Evolutionary conservation across 306 rosid species (phyloP), one percentile per base, ranked within the genome.

Genomic region (peach (Prunus persica)): DNA sequence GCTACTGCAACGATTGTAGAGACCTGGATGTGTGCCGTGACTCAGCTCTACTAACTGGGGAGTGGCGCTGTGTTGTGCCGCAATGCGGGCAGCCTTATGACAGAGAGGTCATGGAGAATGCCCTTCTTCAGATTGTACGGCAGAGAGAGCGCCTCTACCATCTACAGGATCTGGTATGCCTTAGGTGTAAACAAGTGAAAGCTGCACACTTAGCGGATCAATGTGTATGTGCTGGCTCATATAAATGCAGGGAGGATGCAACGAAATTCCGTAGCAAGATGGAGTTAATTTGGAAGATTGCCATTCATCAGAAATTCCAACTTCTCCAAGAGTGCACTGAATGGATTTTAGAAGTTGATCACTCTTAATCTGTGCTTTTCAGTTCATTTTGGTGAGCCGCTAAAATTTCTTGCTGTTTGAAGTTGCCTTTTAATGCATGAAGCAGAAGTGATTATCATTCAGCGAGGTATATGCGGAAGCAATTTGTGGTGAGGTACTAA

Each of bases 81-180:
- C 98, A 90, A 75, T 95, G 98, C 51, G 96, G 92, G 57, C 97
- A 95, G 72, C 97, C 96, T 43, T 92, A 95, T 77, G 88, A 95
- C 80, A 84, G 87, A 3, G 95, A 88, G 80, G 87, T 85, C 74
- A 95, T 90, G 91, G 96, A 90, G 79, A 92, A 90, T 3, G 68
- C 87, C 60, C 87, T 87, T 51, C 91, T 95, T 78, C 97, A 90
- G 78, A 89, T 88, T 16, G 95, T 86, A 66, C 88, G 93, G 63
- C 97, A 93, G 83, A 86, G 98, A 81, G 96, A 91, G 76, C 90
- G 96, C 20, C 82, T 82, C 25, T 91, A 89, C 89, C 98, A 93
- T 77, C 62, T 91, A 76, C 98, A 90, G 72, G 98, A 93, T 81
- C 82, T 93, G 82, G 89, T 80, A 64, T 93, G 97, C 57, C 66